These are phyloP conservation scores for Paspalum notatum DNA, from an alignment of 176 grass and related monocot species.

Conservation along the genomic window DNA sequence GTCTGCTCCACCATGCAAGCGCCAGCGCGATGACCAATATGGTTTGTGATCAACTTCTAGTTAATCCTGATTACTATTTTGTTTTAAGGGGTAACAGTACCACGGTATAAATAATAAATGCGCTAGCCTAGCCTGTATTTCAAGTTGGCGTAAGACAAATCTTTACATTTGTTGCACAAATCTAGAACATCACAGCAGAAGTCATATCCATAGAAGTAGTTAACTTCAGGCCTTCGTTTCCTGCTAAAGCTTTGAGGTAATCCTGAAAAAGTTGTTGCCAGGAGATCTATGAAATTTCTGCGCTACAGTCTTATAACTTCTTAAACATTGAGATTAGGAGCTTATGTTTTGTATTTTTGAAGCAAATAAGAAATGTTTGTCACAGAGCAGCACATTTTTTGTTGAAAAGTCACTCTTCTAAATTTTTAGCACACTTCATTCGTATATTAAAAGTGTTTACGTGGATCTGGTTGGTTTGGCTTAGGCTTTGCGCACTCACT, in stretches of 20 bases:
- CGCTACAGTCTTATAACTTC: conserved; percentile 1
- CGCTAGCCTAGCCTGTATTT: neutral
- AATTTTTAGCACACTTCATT: neutral
- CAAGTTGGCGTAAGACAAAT: neutral
- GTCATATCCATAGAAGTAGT: neutral
- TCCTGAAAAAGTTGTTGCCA: neutral
- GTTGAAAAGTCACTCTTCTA: neutral
- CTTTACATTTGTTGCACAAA: neutral
- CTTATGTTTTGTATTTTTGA: neutral
- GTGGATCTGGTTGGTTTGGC: neutral
- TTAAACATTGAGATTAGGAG: neutral
- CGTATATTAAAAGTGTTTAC: neutral
- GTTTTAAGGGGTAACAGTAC: neutral
- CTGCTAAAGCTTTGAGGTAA: conserved; percentile 16
- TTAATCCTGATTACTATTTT: conserved; percentile 20
- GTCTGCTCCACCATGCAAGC: conserved; percentile 51
- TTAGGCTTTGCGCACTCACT: conserved; percentile 4
- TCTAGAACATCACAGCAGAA: neutral
- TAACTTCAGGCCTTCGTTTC: conserved; percentile 1
- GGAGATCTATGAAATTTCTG: neutral
- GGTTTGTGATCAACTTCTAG: conserved; percentile 43
- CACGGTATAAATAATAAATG: neutral
- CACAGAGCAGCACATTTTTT: neutral
- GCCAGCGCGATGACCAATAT: conserved; percentile 43
- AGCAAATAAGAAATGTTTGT: neutral